Base-by-base conservation (phyloP, 164 flowering plant genomes). In the Chloranthus sessilifolius region DNA sequence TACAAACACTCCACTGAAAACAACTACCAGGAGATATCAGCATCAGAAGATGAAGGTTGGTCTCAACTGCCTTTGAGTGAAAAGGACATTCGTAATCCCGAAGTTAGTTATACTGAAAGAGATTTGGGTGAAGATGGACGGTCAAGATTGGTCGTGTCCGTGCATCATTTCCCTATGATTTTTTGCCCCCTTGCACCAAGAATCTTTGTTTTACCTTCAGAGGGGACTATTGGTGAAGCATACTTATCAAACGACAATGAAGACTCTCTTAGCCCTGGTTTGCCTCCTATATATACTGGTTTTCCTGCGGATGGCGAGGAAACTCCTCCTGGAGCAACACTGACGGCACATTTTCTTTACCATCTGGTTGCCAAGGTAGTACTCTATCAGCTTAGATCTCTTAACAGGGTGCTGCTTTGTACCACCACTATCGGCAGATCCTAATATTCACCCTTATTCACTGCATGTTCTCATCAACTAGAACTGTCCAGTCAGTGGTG, bases 271-370 rank as follows among this genome's bases (percentile, higher is more conserved):
- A 81, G 99, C 66, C 74, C 76, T 37, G 94, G 95, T 10, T 69
- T 92, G 72, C 99, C 99, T 65, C 75, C 99, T 24, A 36, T 88
- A 51, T 79, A 75, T 61, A 69, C 79, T 39, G 87, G 91, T 33
- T 29, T 62, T 48, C 39, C 62, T 30, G 70, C 73, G 68, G 86
- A 83, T 66, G 71, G 75, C 44, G 98, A 88, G 58, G 99, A 88
- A 50, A 56, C 69, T 52, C 77, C 82, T 65, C 83, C 96, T 48
- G 99, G 94, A 22, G 84, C 83, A 55, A 71, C 70, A 40, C 85
- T 88, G 56, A 88, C 96, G 2, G 96, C 99, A 45, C 81, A 92
- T 69, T 81, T 92, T 74, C 82, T 92, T 47, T 92, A 92, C 68
- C 85, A 86, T 79, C 71, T 92, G 59, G 91, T 89, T 40, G 66